Conservation (phyloP, 1,284 basidiomycete species). For the Baeospora myosura region DNA sequence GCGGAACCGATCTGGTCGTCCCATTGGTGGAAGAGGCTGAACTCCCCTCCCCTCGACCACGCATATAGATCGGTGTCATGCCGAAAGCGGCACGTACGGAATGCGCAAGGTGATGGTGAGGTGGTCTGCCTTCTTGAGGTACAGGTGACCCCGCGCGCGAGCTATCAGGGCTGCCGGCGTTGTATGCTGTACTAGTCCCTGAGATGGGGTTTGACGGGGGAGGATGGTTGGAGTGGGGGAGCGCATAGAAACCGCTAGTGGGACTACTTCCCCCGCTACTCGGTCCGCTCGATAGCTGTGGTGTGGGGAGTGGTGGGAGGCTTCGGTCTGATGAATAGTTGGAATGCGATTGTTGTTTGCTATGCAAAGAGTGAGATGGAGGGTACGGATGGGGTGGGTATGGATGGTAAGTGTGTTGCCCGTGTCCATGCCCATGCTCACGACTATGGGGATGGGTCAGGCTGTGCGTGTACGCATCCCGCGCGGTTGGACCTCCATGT, state of each 20-base stretch:
- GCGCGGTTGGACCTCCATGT: no score
- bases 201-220: no score
- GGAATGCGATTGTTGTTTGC: slow-evolving; percentile 16
- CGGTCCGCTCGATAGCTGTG: slow-evolving; percentile 53
- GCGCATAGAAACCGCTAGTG: slow-evolving; percentile 8
- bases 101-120: slow-evolving; percentile 59
- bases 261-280: slow-evolving; percentile 54
- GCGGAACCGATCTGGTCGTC: no score
- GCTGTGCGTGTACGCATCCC: no score
- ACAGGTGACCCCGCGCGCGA: slow-evolving; percentile 4
- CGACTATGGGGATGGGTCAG: no score
- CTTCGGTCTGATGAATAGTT: slow-evolving; percentile 26
- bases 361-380: no score
- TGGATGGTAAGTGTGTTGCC: no score
- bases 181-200: no score
- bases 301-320: slow-evolving; percentile 39
- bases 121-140: slow-evolving; percentile 8
- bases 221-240: no score
- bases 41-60: not conserved
- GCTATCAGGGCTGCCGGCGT: slow-evolving; percentile 1
- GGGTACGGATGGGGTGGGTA: no score
- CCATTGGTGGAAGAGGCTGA: slow-evolving; percentile 19
- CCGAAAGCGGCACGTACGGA: slow-evolving; percentile 80
- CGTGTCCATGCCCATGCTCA: no score
- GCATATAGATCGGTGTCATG: slow-evolving; percentile 74